Conservation (phyloP, 257 asterid genomes). For the Catharanthus roseus region DNA sequence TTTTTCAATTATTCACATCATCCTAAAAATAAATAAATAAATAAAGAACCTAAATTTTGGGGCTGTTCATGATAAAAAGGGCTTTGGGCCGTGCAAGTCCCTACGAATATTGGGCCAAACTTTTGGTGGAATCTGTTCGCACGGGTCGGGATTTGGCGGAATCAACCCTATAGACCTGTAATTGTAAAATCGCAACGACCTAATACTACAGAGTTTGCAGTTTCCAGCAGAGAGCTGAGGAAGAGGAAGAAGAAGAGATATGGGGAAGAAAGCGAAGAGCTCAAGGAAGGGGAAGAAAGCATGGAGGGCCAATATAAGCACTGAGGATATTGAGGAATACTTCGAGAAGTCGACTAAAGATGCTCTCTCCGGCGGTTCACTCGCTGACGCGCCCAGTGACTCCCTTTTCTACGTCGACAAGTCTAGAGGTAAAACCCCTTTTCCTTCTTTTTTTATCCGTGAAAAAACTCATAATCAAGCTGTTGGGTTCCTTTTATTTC, state of each 20-base stretch:
- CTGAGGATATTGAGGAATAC: slow-evolving; percentile 76
- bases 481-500: neutral
- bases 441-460: neutral
- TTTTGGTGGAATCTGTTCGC: neutral
- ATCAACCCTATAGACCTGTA: neutral
- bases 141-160: neutral
- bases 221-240: neutral
- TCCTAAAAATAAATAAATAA: too few species aligned
- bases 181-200: neutral
- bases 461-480: neutral
- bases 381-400: slow-evolving; percentile 62
- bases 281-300: slow-evolving; percentile 96
- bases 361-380: slow-evolving; percentile 91
- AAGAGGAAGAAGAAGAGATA: slow-evolving; percentile 12
- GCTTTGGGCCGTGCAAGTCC: neutral
- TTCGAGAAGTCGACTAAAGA: slow-evolving; percentile 83
- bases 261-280: slow-evolving; percentile 81
- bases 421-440: slow-evolving; percentile 52
- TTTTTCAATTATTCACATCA: too few species aligned
- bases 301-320: slow-evolving; percentile 95
- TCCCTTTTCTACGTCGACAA: slow-evolving; percentile 75
- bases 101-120: neutral
- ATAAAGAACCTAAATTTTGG: too few species aligned
- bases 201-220: neutral
- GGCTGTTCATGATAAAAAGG: too few species aligned